Base-by-base conservation (phyloP, 371 early-diverging fungal species). In the Edhazardia aedis region DNA sequence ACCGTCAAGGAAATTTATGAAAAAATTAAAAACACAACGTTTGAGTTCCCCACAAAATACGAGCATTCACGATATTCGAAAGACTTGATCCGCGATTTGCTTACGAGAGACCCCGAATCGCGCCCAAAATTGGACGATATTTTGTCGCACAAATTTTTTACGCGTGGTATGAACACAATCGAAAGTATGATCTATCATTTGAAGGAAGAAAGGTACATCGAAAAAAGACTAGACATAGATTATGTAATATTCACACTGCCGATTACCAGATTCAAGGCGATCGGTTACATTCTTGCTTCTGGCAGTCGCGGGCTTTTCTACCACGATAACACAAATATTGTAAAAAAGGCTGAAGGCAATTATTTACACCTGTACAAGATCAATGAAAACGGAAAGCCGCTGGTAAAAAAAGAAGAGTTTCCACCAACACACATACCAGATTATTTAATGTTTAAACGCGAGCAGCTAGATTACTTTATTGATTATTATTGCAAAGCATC, bases 201-300 rank as follows among this genome's bases (percentile, higher is more conserved):
- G n/a, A 40, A 40, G 4, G 40, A 19, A 16, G 21, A 40, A 40
- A 4, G 4, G 21, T 40, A 7, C 19, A 4, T 16, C 4, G 19
- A 40, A 40, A 7, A 16, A 40, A 40, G 7, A 14, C 21, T 3
- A 16, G 4, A 12, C 12, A 7, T 30, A 11, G 64, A 64, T 44
- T 63, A 59, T 68, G 64, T 56, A 21, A 48, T 36, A 53, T 81
- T 40, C 82, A 82, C 62, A 70, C 84, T 48, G 71, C 75, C 47
- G 80, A 80, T 72, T 81, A 75, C 77, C 14, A 70, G 74, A 51
- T 79, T 80, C 58, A 83, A 80, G 61, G 88, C 86, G 7, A 65
- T 88, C 36, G 84, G 84, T 0, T 88, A 84, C 65, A 78, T 79
- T 33, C 70, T 86, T 52, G 76, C 76, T 39, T 81, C 83, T 62